Evolutionary conservation across 805 yeast species (phyloP).

Genomic region (Pichia scutulata): DNA sequence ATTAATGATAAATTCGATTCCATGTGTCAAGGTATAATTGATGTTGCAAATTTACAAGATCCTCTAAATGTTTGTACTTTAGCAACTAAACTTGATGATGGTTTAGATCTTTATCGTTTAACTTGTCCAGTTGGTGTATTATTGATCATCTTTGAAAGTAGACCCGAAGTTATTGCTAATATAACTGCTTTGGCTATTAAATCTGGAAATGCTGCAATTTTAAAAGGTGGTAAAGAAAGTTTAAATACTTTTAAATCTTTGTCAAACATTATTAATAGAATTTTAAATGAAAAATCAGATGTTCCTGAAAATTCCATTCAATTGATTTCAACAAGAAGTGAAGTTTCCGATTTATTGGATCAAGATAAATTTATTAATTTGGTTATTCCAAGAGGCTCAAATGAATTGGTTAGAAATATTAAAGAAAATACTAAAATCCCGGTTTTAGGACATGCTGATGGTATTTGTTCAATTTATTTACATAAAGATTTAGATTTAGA

Average conservation of each 20-base stretch:
- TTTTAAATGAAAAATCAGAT: slow-evolving; percentile 48
- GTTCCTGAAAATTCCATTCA: slow-evolving; percentile 82
- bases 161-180: slow-evolving; percentile 98
- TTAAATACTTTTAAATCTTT: slow-evolving; percentile 75
- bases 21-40: slow-evolving; percentile 91
- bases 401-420: slow-evolving; percentile 79
- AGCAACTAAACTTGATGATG: slow-evolving; percentile 82
- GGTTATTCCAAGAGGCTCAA: slow-evolving; percentile 98
- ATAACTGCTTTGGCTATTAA: slow-evolving; percentile 93
- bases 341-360: slow-evolving; percentile 71
- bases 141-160: slow-evolving; percentile 85
- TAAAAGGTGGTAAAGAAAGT: slow-evolving; percentile 97
- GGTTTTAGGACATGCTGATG: slow-evolving; percentile 97
- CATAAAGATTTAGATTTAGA: slow-evolving; percentile 69
- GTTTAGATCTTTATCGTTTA: slow-evolving; percentile 71
- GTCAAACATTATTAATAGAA: slow-evolving; percentile 59
- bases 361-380: slow-evolving; percentile 90
- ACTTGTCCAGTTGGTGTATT: slow-evolving; percentile 94
- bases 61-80: slow-evolving; percentile 88
- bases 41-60: slow-evolving; percentile 82
- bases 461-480: slow-evolving; percentile 83
- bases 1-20: slow-evolving; percentile 80
- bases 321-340: slow-evolving; percentile 81
- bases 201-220: slow-evolving; percentile 93
- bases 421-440: slow-evolving; percentile 89